Evolutionary conservation across 306 rosid species (phyloP).

Genomic region (Nissolia schottii): DNA sequence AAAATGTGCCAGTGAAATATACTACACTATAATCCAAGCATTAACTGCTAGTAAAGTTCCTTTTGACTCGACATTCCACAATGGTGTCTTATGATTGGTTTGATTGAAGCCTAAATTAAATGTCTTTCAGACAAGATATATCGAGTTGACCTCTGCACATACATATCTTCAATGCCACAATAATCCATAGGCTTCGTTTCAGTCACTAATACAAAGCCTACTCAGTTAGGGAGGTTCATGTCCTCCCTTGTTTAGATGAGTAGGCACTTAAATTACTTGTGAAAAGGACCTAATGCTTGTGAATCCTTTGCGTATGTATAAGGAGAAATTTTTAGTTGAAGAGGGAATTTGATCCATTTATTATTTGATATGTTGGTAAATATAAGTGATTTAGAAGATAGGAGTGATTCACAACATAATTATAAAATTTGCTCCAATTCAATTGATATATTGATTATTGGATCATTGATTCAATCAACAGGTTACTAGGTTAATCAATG

Average conservation of each 20-base stretch:
- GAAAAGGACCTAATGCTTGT: conserved; percentile 26
- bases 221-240: background rate
- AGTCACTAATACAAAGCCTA: background rate
- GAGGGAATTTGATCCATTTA: no score
- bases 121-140: background rate
- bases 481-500: no score
- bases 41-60: background rate
- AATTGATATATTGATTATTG: no score
- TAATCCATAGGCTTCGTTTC: background rate
- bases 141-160: conserved; percentile 27
- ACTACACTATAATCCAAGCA: conserved; percentile 19
- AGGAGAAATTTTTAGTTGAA: no score
- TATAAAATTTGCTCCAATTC: no score
- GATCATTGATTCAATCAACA: no score
- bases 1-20: conserved; percentile 13
- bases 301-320: background rate
- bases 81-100: conserved; percentile 30
- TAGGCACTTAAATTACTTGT: background rate
- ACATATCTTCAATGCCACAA: background rate
- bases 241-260: conserved; percentile 4
- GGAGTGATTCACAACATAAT: no score
- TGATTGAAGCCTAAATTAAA: conserved; percentile 27
- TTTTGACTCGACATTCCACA: conserved; percentile 40
- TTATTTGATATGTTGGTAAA: no score
- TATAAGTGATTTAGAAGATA: no score